Conservation (phyloP, 441 rosid genomes). For the Mallotus repandus region DNA sequence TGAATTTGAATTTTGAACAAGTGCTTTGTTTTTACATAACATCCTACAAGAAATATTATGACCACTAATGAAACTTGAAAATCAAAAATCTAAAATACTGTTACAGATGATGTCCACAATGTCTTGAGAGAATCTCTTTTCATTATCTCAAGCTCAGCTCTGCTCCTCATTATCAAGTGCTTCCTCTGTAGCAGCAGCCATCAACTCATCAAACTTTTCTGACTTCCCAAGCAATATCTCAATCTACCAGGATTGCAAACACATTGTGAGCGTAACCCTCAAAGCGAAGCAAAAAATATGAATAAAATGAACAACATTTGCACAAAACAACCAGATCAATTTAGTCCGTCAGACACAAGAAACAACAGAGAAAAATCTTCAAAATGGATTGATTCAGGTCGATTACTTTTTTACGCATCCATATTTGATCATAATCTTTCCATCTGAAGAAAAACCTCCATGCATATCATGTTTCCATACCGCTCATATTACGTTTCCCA, state of each 20-base stretch:
- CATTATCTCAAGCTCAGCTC: constrained; percentile 33
- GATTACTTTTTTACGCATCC: no score
- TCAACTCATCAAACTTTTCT: constrained; percentile 66
- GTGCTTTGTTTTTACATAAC: constrained; percentile 29
- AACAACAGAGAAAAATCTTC: not conserved
- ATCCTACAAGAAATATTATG: constrained; percentile 21
- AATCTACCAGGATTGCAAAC: constrained; percentile 35
- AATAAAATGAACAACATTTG: not conserved
- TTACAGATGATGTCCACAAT: constrained; percentile 19
- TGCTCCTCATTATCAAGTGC: constrained; percentile 41
- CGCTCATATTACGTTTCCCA: no score
- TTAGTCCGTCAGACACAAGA: not conserved
- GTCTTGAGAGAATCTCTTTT: constrained; percentile 1
- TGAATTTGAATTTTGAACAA: constrained; percentile 29
- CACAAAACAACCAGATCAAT: not conserved
- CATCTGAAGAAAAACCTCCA: no score
- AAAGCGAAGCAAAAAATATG: not conserved
- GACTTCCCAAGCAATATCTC: constrained; percentile 65
- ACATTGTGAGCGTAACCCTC: constrained; percentile 7
- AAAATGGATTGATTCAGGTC: not conserved
- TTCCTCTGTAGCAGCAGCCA: constrained; percentile 74
- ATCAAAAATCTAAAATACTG: not conserved
- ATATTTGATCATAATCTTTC: no score
- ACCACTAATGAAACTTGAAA: constrained; percentile 15
- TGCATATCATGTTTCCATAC: no score